A percentile compares a stretch with the other conserved stretches of the same genome.
Evolutionary conservation across 78 protist species (phyloP).

Genomic region (Goniomonas avonlea): DNA sequence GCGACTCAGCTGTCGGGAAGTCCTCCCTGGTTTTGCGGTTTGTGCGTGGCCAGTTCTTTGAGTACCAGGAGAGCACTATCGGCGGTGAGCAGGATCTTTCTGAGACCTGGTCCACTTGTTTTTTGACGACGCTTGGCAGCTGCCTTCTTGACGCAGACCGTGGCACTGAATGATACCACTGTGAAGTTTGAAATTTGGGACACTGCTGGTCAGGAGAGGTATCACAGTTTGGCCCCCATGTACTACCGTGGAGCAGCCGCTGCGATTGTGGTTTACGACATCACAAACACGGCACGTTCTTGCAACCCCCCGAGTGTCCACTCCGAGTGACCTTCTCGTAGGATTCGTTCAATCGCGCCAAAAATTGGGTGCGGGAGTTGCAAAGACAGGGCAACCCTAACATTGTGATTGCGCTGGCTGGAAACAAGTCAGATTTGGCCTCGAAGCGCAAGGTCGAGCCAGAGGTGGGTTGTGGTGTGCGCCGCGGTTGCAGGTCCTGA

Average conservation of each 20-base stretch:
- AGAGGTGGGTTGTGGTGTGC: constrained; percentile 43
- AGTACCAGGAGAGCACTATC: constrained; percentile 91
- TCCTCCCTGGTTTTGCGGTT: constrained; percentile 78
- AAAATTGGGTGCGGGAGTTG: constrained; percentile 90
- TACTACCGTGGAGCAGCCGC: constrained; percentile 92
- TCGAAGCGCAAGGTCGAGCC: constrained; percentile 61
- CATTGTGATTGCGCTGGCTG: constrained; percentile 89
- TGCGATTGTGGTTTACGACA: constrained; percentile 87
- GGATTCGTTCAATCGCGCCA: constrained; percentile 75
- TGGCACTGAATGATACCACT: constrained; percentile 74
- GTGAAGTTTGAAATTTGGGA: constrained; percentile 95
- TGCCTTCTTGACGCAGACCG: constrained; percentile 91
- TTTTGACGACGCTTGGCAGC: constrained; percentile 42
- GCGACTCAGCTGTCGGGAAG: constrained; percentile 56
- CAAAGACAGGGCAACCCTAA: constrained; percentile 90
- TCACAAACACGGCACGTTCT: constrained; percentile 50
- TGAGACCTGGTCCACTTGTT: background rate
- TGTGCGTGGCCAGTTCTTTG: constrained; percentile 89
- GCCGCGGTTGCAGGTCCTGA: background rate
- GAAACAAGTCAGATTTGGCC: constrained; percentile 91
- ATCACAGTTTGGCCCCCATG: constrained; percentile 91
- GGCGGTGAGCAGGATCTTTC: constrained; percentile 59
- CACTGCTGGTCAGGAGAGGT: constrained; percentile 70
- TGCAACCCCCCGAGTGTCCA: background rate
- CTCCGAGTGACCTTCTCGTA: background rate